Evolutionary conservation across 2,329 filamentous ascomycete species (phyloP), one percentile per base, ranked within the genome.

Genomic region (Pseudogymnoascus verrucosus): DNA sequence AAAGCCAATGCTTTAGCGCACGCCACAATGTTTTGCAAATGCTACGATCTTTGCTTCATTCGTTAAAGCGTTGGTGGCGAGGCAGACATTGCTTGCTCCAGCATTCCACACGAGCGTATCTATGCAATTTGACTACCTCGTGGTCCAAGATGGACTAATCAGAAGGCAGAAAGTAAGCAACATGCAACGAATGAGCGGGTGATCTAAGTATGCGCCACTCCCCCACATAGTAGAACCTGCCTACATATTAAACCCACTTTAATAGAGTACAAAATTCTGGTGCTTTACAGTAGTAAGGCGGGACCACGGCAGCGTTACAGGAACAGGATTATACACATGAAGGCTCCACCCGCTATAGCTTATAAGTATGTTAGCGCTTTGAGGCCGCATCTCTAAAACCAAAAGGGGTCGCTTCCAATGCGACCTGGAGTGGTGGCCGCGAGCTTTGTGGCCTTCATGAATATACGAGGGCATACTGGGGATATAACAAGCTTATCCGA

Each of bases 1-100:
- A 51, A 51, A 51, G 44, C 44, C 44, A 51, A 51, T 51, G 44
- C 44, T n/a, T 51, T 51, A 51, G 44, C 23, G 23, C 44, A 51
- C 14, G 21, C 44, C 44, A 51, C 44, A 51, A 28, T 51, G 44
- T 51, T 51, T 51, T 51, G 23, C 3, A 51, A 28, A 16, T 28
- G 11, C 14, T 51, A 7, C 44, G 44, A 51, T 51, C 44, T 16
- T 51, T 51, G 5, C 44, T 51, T 51, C 6, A 51, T 51, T 51
- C 23, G 44, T 28, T 28, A 28, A 51, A 51, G 44, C 14, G 7
- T 51, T 28, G 7, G 14, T 5, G 23, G 44, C 23, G 23, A 51
- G 44, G 44, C 44, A 51, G 44, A 51, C 23, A 51, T 12, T n/a
- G 23, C 14, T 5, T 26, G 21, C 21, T 47, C 12, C 12, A 26